Evolutionary conservation across 768 basidiomycete species (phyloP), one percentile per base, ranked within the genome.

Genomic region (Suillus spraguei): DNA sequence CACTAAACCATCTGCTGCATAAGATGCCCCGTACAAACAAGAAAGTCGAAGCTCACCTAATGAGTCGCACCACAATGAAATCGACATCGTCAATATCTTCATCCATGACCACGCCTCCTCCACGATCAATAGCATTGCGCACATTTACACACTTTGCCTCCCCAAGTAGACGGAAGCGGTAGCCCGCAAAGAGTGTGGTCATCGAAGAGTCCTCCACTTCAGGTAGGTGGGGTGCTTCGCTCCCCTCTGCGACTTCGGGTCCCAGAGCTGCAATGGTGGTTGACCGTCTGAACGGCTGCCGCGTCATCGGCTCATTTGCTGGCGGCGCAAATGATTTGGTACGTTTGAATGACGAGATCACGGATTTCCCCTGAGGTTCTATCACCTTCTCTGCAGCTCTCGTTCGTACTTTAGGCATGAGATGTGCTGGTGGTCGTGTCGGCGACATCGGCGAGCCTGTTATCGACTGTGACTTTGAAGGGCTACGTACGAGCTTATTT

Each of bases 31-130:
- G 46, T 55, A 3, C 60, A 33, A n/a, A 1, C 54, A 24, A 28
- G 5, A 13, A 11, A 20, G 10, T 36, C 24, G 28, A 33, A 63
- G 64, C 78, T 11, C 61, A 92, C 92, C 91, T 92, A 66, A 89
- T 85, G 14, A 94, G 76, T 63, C 92, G 79, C 16, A 93, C 90
- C 61, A 94, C 74, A 60, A 91, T 80, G 65, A 85, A 90, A 73
- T 87, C 85, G 1, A 84, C 84, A 20, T 83, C 81, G 16, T 80
- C 79, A 10, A 82, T 71, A n/a, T 83, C 84, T 16, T 77, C 77
- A 9, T 71, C 67, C 41, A 33, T 78, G 47, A 82, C 77, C 70
- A 86, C 75, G 20, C 67, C 72, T 1, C 90, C 90, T 0, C 91
- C 89, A 14, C 79, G 76, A 68, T 89, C 84, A 33, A 94, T 80